Evolutionary conservation across 2,329 filamentous ascomycete species (phyloP).

Genomic region (Aureobasidium uvarum): DNA sequence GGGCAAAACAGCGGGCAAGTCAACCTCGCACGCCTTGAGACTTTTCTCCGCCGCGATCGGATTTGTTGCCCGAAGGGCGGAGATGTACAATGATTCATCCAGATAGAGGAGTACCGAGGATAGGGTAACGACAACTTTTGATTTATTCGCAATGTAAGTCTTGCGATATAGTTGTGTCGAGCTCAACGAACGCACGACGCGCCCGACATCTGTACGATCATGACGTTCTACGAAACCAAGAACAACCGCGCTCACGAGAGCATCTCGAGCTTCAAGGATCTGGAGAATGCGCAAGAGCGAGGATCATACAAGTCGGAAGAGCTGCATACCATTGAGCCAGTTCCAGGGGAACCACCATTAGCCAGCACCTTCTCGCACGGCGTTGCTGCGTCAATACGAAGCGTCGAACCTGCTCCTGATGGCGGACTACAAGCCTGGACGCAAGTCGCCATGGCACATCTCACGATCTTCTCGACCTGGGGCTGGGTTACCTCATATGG

Average conservation of each 20-base stretch:
- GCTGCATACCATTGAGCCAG: not conserved
- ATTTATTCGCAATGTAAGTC: not conserved
- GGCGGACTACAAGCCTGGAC: constrained; percentile 44
- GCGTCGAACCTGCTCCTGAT: constrained; percentile 39
- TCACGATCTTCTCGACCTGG: constrained; percentile 36
- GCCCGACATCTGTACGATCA: not conserved
- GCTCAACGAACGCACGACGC: not conserved
- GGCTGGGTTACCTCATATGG: constrained; percentile 47
- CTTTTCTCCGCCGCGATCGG: constrained; percentile 8
- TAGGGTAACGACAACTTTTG: not conserved
- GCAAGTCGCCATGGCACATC: constrained; percentile 39
- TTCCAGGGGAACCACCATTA: not conserved
- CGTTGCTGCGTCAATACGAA: constrained; percentile 2
- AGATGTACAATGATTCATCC: constrained; percentile 20
- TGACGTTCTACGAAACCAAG: constrained; percentile 16
- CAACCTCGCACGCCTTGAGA: not conserved
- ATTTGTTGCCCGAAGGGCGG: constrained; percentile 19
- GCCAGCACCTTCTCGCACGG: not conserved
- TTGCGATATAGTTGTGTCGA: not conserved
- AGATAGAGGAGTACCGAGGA: constrained; percentile 18
- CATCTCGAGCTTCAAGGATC: constrained; percentile 3
- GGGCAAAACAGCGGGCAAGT: not conserved
- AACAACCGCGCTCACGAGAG: not conserved
- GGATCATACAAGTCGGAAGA: constrained; percentile 8
- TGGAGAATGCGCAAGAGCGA: constrained; percentile 6